These are phyloP conservation scores for Scopulariopsis brevicaulis DNA, from an alignment of 2,329 filamentous ascomycete species.

Conservation along the genomic window DNA sequence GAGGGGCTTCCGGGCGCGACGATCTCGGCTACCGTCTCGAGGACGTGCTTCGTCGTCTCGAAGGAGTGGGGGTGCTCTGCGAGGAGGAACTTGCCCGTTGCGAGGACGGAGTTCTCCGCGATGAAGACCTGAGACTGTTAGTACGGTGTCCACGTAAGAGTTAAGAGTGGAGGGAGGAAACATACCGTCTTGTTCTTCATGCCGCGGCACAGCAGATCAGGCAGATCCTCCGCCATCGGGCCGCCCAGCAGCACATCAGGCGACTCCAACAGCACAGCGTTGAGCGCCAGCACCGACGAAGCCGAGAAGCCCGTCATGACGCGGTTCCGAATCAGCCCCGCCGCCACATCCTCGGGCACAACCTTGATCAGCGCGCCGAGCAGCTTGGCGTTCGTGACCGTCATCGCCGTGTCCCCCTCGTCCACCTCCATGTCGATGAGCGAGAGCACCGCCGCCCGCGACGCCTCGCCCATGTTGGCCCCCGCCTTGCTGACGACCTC, in stretches of 20 bases:
- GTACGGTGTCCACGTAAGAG: not conserved
- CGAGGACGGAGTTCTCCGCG: constrained; percentile 78
- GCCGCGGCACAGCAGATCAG: constrained; percentile 67
- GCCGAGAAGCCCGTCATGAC: constrained; percentile 69
- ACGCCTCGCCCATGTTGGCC: constrained; percentile 85
- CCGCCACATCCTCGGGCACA: constrained; percentile 60
- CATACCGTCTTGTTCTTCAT: constrained; percentile 66
- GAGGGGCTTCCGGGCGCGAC: constrained; percentile 68
- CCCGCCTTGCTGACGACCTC: constrained; percentile 95
- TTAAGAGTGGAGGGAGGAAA: constrained; percentile 9
- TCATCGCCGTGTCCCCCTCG: constrained; percentile 65
- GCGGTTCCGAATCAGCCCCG: constrained; percentile 50
- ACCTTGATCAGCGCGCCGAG: constrained; percentile 85
- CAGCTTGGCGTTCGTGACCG: constrained; percentile 81
- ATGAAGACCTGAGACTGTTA: constrained; percentile 54
- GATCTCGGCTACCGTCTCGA: constrained; percentile 63
- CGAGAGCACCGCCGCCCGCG: constrained; percentile 71
- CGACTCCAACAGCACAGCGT: constrained; percentile 77
- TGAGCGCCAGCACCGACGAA: constrained; percentile 75
- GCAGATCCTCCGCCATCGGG: constrained; percentile 59
- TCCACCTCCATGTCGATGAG: constrained; percentile 80
- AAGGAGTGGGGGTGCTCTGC: constrained; percentile 56
- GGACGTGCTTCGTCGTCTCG: constrained; percentile 67
- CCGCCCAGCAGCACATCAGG: constrained; percentile 56
- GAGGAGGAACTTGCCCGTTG: constrained; percentile 82